Percentiles rank a stretch among this genome's conserved stretches.
These are phyloP conservation scores for Stachybotrys chartarum DNA, from an alignment of 2,329 filamentous ascomycete species.

Conservation along the genomic window DNA sequence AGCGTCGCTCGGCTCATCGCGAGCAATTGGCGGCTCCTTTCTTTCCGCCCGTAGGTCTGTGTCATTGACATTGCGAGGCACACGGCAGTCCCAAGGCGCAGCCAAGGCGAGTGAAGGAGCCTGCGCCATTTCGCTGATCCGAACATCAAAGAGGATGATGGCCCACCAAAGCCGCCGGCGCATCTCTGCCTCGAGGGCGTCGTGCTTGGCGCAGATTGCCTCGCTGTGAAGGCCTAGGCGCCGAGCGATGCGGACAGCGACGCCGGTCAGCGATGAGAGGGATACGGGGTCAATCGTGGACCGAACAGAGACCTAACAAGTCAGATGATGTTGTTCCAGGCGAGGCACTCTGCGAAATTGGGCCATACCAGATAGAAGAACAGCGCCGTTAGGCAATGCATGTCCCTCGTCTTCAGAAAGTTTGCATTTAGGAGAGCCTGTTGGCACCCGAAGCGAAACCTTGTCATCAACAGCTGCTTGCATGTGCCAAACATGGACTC, in stretches of 20 bases:
- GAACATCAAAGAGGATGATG: not conserved
- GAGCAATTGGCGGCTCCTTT: not conserved
- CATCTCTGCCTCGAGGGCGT: not conserved
- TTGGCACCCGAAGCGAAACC: slow-evolving; percentile 41
- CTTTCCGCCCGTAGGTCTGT: not conserved
- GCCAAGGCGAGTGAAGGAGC: not conserved
- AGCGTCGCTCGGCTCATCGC: not conserved
- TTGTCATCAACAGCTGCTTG: slow-evolving; percentile 31
- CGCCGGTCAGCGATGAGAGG: not conserved
- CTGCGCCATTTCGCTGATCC: not conserved
- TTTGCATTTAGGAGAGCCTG: slow-evolving; percentile 45
- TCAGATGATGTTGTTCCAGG: not conserved
- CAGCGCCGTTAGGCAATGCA: slow-evolving; percentile 48
- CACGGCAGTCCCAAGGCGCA: not conserved
- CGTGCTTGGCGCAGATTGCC: not conserved
- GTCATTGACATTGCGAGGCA: not conserved
- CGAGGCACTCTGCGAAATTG: too few species aligned
- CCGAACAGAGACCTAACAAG: not conserved
- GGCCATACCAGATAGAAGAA: slow-evolving; percentile 46
- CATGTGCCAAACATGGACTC: slow-evolving; percentile 28
- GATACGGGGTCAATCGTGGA: not conserved
- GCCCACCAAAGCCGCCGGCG: not conserved
- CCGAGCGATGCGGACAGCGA: not conserved
- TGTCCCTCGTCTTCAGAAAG: slow-evolving; percentile 41
- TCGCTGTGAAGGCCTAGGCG: not conserved